phyloP scores from a whole-genome alignment of 2,329 filamentous ascomycete species.

The Beauveria sp. region DNA sequence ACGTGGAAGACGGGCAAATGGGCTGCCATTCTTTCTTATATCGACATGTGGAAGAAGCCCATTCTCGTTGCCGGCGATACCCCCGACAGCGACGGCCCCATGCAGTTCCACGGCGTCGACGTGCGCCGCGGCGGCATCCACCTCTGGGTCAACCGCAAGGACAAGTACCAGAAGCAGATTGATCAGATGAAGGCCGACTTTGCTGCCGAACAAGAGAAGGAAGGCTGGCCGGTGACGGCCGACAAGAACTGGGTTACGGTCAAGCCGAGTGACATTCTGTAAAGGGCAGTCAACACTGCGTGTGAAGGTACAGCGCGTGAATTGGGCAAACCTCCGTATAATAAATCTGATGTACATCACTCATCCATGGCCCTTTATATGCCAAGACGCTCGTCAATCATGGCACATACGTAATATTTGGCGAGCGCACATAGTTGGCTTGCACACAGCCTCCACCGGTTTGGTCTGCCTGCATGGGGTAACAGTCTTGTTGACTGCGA shows the following conservation, averaged over 20 bases:
- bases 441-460: not conserved
- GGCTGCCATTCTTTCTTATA: constrained; percentile 34
- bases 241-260: constrained; percentile 39
- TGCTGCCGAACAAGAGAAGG: constrained; percentile 25
- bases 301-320: not conserved
- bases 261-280: constrained; percentile 30
- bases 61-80: constrained; percentile 36
- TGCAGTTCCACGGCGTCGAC: constrained; percentile 38
- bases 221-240: constrained; percentile 31
- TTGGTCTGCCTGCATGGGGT: not conserved
- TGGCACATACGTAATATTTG: not conserved
- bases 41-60: constrained; percentile 35
- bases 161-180: constrained; percentile 27
- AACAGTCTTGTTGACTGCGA: not conserved
- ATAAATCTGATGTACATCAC: not conserved
- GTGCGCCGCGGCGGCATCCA: constrained; percentile 32
- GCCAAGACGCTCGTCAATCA: not conserved
- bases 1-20: constrained; percentile 38
- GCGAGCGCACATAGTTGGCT: not conserved
- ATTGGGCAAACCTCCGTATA: not conserved
- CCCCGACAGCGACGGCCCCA: constrained; percentile 34
- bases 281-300: constrained; percentile 7
- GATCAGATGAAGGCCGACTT: constrained; percentile 29
- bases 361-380: not conserved
- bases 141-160: constrained; percentile 34